A percentile compares a stretch with the other conserved stretches of the same genome.
phyloP scores from a whole-genome alignment of 352 stramenopile genomes.

The Phytophthora pistaciae region DNA sequence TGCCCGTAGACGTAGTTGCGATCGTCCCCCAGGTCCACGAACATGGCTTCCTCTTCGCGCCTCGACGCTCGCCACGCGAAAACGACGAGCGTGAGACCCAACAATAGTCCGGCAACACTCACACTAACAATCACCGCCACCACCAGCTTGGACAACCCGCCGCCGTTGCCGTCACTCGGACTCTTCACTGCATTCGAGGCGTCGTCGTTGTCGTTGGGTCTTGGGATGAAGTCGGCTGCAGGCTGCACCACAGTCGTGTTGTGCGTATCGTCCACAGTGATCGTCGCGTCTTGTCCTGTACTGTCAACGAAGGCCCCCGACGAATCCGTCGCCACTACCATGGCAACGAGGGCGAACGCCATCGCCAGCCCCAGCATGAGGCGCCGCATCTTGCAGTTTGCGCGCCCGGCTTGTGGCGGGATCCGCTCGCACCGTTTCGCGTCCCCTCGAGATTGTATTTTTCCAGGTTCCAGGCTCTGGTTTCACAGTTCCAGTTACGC shows the following conservation, averaged over 20 bases:
- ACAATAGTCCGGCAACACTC: conserved; percentile 24
- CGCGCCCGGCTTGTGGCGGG: background rate
- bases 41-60: conserved; percentile 48
- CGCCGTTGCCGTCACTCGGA: conserved; percentile 24
- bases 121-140: conserved; percentile 44
- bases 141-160: conserved; percentile 16
- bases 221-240: conserved; percentile 23
- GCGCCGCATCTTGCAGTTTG: conserved; percentile 14
- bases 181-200: background rate
- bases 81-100: conserved; percentile 31
- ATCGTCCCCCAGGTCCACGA: conserved; percentile 53
- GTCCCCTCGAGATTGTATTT: background rate
- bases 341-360: background rate
- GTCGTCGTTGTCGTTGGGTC: background rate
- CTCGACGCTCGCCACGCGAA: conserved; percentile 40
- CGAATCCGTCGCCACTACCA: conserved; percentile 7
- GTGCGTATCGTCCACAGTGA: conserved; percentile 15
- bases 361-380: conserved; percentile 17
- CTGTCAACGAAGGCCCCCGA: conserved; percentile 2
- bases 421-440: background rate
- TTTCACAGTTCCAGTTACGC: background rate
- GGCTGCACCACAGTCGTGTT: conserved; percentile 20
- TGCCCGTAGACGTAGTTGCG: conserved; percentile 34
- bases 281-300: background rate
- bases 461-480: too few species aligned